A percentile compares a stretch with the other conserved stretches of the same genome.
These are phyloP conservation scores for Sanguinoderma infundibulare DNA, from an alignment of 1,284 basidiomycete species.

Conservation along the genomic window DNA sequence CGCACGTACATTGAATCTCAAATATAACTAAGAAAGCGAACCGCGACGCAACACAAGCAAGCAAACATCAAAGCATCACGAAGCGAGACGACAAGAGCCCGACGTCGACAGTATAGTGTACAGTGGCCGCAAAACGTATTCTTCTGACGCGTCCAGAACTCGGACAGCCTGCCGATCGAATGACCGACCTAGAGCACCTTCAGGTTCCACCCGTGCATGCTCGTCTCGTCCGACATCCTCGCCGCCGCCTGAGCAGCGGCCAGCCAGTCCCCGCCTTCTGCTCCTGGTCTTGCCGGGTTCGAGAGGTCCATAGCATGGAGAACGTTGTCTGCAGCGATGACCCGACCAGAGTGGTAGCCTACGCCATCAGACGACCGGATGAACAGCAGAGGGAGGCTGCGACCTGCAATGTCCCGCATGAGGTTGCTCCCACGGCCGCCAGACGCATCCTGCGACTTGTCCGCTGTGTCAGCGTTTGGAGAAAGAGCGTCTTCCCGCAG, in stretches of 20 bases:
- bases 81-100: conserved; percentile 10
- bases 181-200: conserved; percentile 61
- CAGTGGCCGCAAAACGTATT: neutral
- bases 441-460: conserved; percentile 24
- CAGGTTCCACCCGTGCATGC: conserved; percentile 72
- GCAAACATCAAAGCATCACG: conserved; percentile 24
- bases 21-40: conserved; percentile 15
- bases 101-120: conserved; percentile 11
- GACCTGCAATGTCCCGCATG: conserved; percentile 49
- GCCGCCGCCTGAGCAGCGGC: conserved; percentile 69
- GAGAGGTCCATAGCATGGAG: conserved; percentile 67
- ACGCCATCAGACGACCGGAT: conserved; percentile 78
- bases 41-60: conserved; percentile 13
- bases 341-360: conserved; percentile 84
- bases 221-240: conserved; percentile 49
- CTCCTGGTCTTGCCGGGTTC: conserved; percentile 23
- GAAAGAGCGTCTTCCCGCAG: conserved; percentile 68
- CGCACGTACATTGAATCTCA: conserved; percentile 11
- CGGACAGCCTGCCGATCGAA: neutral
- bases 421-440: conserved; percentile 19
- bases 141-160: neutral
- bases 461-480: conserved; percentile 37
- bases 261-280: conserved; percentile 30
- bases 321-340: conserved; percentile 83
- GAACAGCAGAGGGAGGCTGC: conserved; percentile 72